Conservation (phyloP, 2,329 filamentous ascomycete genomes). For the Basipetospora chlamydospora region DNA sequence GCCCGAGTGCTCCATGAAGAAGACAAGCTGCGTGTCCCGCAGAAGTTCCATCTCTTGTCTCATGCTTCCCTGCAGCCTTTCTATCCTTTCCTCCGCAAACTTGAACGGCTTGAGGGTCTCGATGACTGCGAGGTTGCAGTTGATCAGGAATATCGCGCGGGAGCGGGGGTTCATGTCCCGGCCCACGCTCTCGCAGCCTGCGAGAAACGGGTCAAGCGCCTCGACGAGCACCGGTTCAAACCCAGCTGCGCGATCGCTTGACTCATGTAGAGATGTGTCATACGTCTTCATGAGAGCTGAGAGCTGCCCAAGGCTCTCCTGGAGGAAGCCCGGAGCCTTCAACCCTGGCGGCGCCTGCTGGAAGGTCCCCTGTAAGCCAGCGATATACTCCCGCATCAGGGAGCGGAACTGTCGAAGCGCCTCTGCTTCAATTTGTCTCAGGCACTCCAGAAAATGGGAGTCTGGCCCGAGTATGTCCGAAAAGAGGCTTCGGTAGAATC, state of each 20-base stretch:
- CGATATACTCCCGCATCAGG: conserved; percentile 66
- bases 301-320: conserved; percentile 66
- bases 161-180: conserved; percentile 43
- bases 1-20: conserved; percentile 63
- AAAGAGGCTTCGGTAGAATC: conserved; percentile 82
- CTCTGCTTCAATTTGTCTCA: conserved; percentile 56
- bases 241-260: conserved; percentile 44
- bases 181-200: conserved; percentile 57
- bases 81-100: conserved; percentile 45
- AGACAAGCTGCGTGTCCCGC: conserved; percentile 52
- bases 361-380: conserved; percentile 58
- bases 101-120: conserved; percentile 41
- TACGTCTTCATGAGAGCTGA: conserved; percentile 71
- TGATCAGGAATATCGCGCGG: conserved; percentile 56
- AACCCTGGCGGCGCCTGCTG: conserved; percentile 58
- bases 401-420: conserved; percentile 71
- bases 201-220: conserved; percentile 74
- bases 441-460: conserved; percentile 54
- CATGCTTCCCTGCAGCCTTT: conserved; percentile 42
- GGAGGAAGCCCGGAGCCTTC: conserved; percentile 63
- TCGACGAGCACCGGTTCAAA: conserved; percentile 66
- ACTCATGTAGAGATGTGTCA: conserved; percentile 59
- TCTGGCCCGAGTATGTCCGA: conserved; percentile 57
- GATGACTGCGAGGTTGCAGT: conserved; percentile 50
- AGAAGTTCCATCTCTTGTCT: conserved; percentile 41